Conservation (phyloP, 257 asterid species). For the Sherardia arvensis region DNA sequence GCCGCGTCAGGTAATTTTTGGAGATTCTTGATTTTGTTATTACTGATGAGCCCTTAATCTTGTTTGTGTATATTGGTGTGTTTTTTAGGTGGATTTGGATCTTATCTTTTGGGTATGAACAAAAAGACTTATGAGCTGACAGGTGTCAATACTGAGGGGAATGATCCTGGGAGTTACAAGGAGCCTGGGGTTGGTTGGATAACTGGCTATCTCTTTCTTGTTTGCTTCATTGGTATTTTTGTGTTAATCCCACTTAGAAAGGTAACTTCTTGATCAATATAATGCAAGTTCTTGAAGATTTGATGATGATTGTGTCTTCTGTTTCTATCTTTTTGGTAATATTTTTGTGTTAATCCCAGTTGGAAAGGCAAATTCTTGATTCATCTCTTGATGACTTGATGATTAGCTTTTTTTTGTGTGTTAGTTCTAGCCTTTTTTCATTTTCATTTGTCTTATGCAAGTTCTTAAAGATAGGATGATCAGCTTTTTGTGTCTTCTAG, state of each 20-base stretch:
- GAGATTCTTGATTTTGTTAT: neutral
- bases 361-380: neutral
- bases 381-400: neutral
- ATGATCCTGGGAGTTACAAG: slow-evolving; percentile 51
- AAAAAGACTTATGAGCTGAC: slow-evolving; percentile 62
- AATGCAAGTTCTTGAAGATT: neutral
- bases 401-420: neutral
- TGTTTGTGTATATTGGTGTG: neutral
- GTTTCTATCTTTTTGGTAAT: neutral
- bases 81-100: slow-evolving; percentile 77
- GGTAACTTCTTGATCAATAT: slow-evolving; percentile 22
- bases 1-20: slow-evolving; percentile 51
- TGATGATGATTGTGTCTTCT: neutral
- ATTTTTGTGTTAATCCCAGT: neutral
- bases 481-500: neutral
- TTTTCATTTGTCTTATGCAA: neutral
- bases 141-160: slow-evolving; percentile 51
- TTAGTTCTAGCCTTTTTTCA: neutral
- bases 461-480: neutral
- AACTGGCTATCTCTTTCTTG: slow-evolving; percentile 54
- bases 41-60: neutral
- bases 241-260: slow-evolving; percentile 84
- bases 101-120: slow-evolving; percentile 65
- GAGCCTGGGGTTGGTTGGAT: slow-evolving; percentile 88
- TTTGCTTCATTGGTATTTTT: slow-evolving; percentile 72